Base-by-base conservation (phyloP, 345 rosid species). In the Combretum micranthum region DNA sequence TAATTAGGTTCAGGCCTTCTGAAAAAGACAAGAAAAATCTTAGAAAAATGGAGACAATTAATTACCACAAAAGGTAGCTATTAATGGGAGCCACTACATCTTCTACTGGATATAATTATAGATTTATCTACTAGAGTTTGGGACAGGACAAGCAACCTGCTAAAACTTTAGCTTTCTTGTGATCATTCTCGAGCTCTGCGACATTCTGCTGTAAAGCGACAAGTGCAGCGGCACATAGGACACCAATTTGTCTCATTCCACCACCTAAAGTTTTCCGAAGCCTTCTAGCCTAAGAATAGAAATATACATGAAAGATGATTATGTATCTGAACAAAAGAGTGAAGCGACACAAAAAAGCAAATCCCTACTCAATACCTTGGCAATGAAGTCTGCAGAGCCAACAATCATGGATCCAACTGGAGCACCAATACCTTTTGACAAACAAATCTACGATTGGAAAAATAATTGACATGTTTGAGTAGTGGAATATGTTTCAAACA, bases 221-320 rank as follows among this genome's bases (percentile, higher is more conserved):
- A 50, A 89, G 66, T 22, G 90, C 99, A 2, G 96, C 94, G 2
- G 94, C 89, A 47, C 96, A 89, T 26, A 93, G 78, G 64, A 86
- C 67, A 16, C 99, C 97, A 0, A 85, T 56, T 72, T 85, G 99
- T 69, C 97, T 79, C 99, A 93, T 89, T 56, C 97, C 97, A 20
- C 99, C 99, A 19, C 97, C 99, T 64, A 89, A 66, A 56, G 99
- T 87, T 70, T 93, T 93, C 73, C 95, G 75, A 26, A 93, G 76
- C 67, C 77, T 77, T 77, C 79, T 83, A 58, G 99, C 96, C 99
- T 89, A n/a, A 53, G 49, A 46, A 65, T 26, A 14, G 1, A n/a
- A n/a, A 37, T 4, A 15, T 45, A 1, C 18, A 17, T 42, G 52
- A 47, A 45, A n/a, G 59, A 5, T 11, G 56, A 21, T 51, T 15